Evolutionary conservation across 805 yeast genomes (phyloP).

Genomic region (Maudiozyma saulgeensis): DNA sequence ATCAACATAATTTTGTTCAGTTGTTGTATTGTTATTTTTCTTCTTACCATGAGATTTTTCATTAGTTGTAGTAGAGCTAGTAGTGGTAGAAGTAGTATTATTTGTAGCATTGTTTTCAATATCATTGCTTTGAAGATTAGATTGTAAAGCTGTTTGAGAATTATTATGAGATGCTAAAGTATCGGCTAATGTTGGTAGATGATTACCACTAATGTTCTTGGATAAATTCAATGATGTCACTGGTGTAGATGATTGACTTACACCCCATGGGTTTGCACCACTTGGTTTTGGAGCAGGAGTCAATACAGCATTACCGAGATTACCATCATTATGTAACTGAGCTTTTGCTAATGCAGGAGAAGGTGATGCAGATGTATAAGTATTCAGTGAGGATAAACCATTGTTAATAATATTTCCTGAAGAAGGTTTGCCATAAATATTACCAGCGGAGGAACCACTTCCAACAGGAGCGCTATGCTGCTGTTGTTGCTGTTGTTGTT

Average conservation of each 20-base stretch:
- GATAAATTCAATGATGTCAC: slow-evolving; percentile 17
- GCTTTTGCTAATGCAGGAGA: slow-evolving; percentile 27
- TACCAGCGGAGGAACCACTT: slow-evolving; percentile 21
- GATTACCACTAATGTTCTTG: slow-evolving; percentile 15
- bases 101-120: slow-evolving; percentile 1
- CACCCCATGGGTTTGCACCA: slow-evolving; percentile 30
- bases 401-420: slow-evolving; percentile 8
- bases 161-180: slow-evolving; percentile 8
- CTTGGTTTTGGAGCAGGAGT: slow-evolving; percentile 28
- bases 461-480: slow-evolving; percentile 13
- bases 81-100: slow-evolving; percentile 1
- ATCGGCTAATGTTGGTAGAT: slow-evolving; percentile 24
- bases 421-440: slow-evolving; percentile 2
- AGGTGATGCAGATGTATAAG: slow-evolving; percentile 6
- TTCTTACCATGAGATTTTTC: slow-evolving; percentile 14
- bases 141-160: background rate
- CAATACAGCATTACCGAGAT: slow-evolving; percentile 18
- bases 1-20: slow-evolving; percentile 34
- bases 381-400: slow-evolving; percentile 1
- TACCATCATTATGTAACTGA: slow-evolving; percentile 19
- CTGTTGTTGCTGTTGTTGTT: slow-evolving; percentile 24
- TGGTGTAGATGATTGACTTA: slow-evolving; percentile 25
- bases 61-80: background rate
- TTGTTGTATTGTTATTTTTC: slow-evolving; percentile 27
- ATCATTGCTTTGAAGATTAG: background rate